These are phyloP conservation scores for Celoporthe dispersa DNA, from an alignment of 2,329 filamentous ascomycete species.

Conservation along the genomic window DNA sequence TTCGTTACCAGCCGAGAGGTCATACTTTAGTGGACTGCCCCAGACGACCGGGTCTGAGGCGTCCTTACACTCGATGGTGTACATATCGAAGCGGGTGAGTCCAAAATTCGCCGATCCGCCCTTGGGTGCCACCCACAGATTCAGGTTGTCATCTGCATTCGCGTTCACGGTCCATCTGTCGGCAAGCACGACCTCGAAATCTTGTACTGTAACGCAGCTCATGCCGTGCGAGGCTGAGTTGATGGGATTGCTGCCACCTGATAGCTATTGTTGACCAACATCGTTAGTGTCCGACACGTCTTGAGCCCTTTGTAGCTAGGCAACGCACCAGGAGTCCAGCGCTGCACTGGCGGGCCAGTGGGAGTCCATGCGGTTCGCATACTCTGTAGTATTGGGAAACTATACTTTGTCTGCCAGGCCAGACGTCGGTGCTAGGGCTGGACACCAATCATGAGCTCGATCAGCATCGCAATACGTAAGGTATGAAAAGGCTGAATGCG, in stretches of 20 bases:
- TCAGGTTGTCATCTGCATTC: slow-evolving; percentile 39
- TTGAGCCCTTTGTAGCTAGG: slow-evolving; percentile 38
- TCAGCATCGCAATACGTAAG: not conserved
- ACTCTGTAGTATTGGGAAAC: slow-evolving; percentile 36
- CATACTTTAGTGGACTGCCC: slow-evolving; percentile 16
- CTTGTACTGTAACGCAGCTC: slow-evolving; percentile 50
- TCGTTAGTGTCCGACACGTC: slow-evolving; percentile 43
- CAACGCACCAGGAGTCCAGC: slow-evolving; percentile 43
- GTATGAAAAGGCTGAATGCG: not conserved
- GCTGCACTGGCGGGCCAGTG: slow-evolving; percentile 45
- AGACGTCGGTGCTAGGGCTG: slow-evolving; percentile 32
- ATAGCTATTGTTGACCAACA: slow-evolving; percentile 39
- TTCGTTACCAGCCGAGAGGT: slow-evolving; percentile 12
- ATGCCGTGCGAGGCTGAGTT: slow-evolving; percentile 50
- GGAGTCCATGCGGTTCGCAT: slow-evolving; percentile 38
- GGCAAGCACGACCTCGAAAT: slow-evolving; percentile 53
- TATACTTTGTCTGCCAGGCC: slow-evolving; percentile 38
- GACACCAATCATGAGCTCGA: slow-evolving; percentile 34
- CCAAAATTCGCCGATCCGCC: slow-evolving; percentile 51
- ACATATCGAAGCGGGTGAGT: slow-evolving; percentile 39
- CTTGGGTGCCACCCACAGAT: slow-evolving; percentile 51
- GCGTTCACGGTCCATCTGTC: slow-evolving; percentile 50
- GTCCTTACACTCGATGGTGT: slow-evolving; percentile 23
- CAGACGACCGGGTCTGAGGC: slow-evolving; percentile 20
- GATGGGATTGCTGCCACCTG: slow-evolving; percentile 55